Conservation (phyloP, 441 rosid genomes). For the Biscutella laevigata region DNA sequence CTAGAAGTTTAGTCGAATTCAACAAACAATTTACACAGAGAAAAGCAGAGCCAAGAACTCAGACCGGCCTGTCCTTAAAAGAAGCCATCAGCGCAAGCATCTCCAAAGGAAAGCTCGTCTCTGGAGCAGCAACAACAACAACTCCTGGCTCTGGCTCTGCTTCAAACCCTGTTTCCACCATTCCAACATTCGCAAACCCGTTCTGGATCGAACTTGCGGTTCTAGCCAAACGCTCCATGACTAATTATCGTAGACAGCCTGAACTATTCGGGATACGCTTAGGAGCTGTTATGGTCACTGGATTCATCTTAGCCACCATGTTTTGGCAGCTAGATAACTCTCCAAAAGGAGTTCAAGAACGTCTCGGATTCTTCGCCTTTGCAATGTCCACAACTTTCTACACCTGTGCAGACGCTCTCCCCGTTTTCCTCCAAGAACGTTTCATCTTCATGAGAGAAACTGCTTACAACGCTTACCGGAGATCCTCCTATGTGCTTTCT, state of each 20-base stretch:
- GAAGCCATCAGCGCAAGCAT: slow-evolving; percentile 83
- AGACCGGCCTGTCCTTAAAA: slow-evolving; percentile 42
- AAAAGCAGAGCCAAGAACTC: slow-evolving; percentile 33
- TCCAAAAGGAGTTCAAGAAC: slow-evolving; percentile 64
- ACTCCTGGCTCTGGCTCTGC: not conserved
- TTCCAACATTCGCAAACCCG: slow-evolving; percentile 68
- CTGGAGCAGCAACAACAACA: slow-evolving; percentile 35
- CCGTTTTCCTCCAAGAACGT: slow-evolving; percentile 68
- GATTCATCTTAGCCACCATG: slow-evolving; percentile 66
- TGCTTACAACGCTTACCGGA: slow-evolving; percentile 60
- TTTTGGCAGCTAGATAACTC: slow-evolving; percentile 66
- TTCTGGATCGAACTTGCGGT: slow-evolving; percentile 58
- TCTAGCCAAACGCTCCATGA: slow-evolving; percentile 43
- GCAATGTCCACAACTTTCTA: slow-evolving; percentile 84
- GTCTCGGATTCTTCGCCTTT: slow-evolving; percentile 66
- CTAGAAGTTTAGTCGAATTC: slow-evolving; percentile 67
- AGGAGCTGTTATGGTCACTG: slow-evolving; percentile 60
- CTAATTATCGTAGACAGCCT: slow-evolving; percentile 53
- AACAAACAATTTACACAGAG: slow-evolving; percentile 53
- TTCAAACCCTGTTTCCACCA: slow-evolving; percentile 36
- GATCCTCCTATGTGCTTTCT: slow-evolving; percentile 63
- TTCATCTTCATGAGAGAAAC: slow-evolving; percentile 86
- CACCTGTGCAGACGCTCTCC: slow-evolving; percentile 74
- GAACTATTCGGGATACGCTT: slow-evolving; percentile 56
- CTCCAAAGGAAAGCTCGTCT: slow-evolving; percentile 68